Conservation (phyloP, 331 rosid species). For the Acacia concinna region DNA sequence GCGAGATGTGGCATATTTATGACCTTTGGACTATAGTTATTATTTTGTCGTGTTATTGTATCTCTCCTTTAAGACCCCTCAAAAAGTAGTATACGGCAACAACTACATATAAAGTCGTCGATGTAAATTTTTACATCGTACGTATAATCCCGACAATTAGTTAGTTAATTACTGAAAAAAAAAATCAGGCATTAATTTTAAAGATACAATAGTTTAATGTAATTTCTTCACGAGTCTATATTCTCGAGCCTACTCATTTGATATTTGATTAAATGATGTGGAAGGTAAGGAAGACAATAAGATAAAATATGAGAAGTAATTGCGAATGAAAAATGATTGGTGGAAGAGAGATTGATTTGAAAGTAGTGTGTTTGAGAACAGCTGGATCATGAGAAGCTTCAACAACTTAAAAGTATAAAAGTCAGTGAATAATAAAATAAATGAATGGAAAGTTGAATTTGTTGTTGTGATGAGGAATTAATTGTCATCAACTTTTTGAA, state of each 20-base stretch:
- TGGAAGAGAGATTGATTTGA: neutral
- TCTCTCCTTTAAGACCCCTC: neutral
- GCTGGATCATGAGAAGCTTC: constrained; percentile 52
- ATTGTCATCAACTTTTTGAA: constrained; percentile 9
- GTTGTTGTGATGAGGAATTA: constrained; percentile 9
- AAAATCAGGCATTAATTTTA: neutral
- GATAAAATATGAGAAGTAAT: neutral
- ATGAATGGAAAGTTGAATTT: constrained; percentile 24
- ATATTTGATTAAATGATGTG: neutral
- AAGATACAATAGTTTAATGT: neutral
- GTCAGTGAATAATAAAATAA: neutral
- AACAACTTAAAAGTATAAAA: constrained; percentile 19
- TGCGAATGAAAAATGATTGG: neutral
- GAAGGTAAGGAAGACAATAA: neutral
- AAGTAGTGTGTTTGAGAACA: constrained; percentile 41
- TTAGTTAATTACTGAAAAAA: neutral
- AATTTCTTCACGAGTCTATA: neutral
- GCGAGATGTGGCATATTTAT: neutral
- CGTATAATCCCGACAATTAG: neutral
- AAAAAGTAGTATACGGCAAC: neutral
- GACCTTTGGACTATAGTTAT: neutral
- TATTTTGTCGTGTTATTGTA: neutral
- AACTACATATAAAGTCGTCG: neutral
- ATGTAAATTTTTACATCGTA: neutral
- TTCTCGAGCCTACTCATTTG: neutral